Evolutionary conservation across 257 asterid genomes (phyloP).

Genomic region (Marsdenia floribunda): DNA sequence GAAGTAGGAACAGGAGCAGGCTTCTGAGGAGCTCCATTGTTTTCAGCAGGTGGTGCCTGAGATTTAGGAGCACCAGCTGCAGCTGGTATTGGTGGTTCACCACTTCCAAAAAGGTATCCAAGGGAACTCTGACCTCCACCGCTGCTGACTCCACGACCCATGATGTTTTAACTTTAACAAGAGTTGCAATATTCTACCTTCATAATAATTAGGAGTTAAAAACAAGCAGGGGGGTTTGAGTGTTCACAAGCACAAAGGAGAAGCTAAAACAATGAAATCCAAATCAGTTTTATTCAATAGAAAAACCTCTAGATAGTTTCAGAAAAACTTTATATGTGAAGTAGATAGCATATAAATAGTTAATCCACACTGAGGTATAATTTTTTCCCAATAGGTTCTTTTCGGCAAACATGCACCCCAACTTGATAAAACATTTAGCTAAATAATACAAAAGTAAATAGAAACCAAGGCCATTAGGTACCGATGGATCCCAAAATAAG

Average conservation of each 20-base stretch:
- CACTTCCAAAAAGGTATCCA: slow-evolving; percentile 78
- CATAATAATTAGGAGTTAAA: slow-evolving; percentile 1
- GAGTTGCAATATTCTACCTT: slow-evolving; percentile 20
- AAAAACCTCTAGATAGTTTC: not conserved
- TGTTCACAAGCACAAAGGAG: not conserved
- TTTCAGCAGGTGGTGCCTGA: slow-evolving; percentile 32
- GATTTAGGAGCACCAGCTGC: slow-evolving; percentile 38
- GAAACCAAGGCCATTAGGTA: not conserved
- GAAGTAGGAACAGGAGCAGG: slow-evolving; percentile 24
- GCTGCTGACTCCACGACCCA: slow-evolving; percentile 85
- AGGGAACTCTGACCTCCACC: slow-evolving; percentile 92
- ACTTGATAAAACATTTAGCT: not conserved
- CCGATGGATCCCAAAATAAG: not conserved
- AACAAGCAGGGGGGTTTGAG: not conserved
- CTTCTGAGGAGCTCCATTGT: slow-evolving; percentile 38
- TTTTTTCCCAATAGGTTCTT: not conserved
- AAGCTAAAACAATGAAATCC: not conserved
- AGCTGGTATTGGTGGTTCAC: slow-evolving; percentile 59
- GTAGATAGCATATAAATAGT: not conserved
- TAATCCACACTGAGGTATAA: too few species aligned
- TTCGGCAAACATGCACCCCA: not conserved
- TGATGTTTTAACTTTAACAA: slow-evolving; percentile 19
- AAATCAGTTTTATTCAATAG: not conserved
- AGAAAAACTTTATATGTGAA: not conserved
- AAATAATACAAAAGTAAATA: not conserved